These are phyloP conservation scores for Russula sp. DNA, from an alignment of 768 basidiomycete genomes.

Conservation along the genomic window DNA sequence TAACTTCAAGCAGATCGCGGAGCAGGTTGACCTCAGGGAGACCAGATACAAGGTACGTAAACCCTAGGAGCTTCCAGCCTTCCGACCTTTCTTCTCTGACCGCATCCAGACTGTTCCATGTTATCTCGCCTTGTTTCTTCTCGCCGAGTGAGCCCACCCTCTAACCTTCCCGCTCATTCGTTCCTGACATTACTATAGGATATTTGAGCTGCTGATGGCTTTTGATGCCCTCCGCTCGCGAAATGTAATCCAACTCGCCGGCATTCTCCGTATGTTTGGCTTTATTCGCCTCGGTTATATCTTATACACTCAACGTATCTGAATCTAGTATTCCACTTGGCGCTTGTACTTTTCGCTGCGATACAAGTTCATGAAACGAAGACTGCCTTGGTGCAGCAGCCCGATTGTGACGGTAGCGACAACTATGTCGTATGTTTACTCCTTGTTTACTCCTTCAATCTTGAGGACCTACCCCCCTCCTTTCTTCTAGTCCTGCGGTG, in stretches of 20 bases:
- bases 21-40: slow-evolving; percentile 38
- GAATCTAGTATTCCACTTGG: slow-evolving; percentile 61
- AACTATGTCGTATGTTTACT: slow-evolving; percentile 38
- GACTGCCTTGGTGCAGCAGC: slow-evolving; percentile 44
- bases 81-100: slow-evolving; percentile 11
- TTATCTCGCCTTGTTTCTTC: slow-evolving; percentile 76
- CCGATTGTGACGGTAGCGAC: slow-evolving; percentile 32
- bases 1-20: slow-evolving; percentile 41
- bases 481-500: slow-evolving; percentile 39
- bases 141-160: slow-evolving; percentile 59
- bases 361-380: slow-evolving; percentile 76
- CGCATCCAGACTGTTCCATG: slow-evolving; percentile 63
- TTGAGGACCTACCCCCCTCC: neutral
- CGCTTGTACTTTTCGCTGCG: slow-evolving; percentile 65
- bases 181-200: slow-evolving; percentile 35
- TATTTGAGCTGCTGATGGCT: slow-evolving; percentile 77
- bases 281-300: neutral
- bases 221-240: slow-evolving; percentile 76
- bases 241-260: slow-evolving; percentile 73
- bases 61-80: neutral
- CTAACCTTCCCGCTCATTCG: neutral
- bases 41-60: slow-evolving; percentile 48
- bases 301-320: neutral
- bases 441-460: neutral
- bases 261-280: slow-evolving; percentile 52